phyloP scores from a whole-genome alignment of 257 asterid species.

The Solanum tarapatanum region DNA sequence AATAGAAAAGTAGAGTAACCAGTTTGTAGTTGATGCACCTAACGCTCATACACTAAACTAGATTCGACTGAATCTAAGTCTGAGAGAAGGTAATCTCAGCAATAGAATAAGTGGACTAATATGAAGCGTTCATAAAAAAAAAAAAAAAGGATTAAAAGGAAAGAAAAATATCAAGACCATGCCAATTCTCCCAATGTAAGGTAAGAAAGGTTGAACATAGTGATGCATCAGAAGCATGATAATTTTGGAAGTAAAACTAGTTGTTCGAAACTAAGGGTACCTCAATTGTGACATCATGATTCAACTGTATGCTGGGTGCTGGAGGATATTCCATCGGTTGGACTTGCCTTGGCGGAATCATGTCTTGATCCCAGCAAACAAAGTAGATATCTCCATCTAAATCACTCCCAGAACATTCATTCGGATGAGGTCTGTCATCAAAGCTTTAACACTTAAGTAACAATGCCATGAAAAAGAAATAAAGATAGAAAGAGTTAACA shows the following conservation, averaged over 20 bases:
- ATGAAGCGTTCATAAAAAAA: too few species aligned
- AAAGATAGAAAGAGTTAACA: neutral
- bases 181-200: too few species aligned
- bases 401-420: constrained; percentile 97
- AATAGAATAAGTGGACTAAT: neutral
- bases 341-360: constrained; percentile 45
- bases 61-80: neutral
- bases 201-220: neutral
- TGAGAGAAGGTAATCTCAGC: neutral
- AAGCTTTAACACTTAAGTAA: neutral
- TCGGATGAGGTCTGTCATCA: constrained; percentile 75
- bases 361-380: constrained; percentile 78
- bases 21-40: neutral
- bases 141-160: too few species aligned
- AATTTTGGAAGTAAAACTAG: neutral
- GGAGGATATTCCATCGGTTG: constrained; percentile 67
- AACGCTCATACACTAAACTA: neutral
- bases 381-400: constrained; percentile 93
- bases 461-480: neutral
- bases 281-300: constrained; percentile 75
- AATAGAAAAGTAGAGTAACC: neutral
- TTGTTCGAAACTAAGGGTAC: constrained; percentile 13
- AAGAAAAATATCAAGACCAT: too few species aligned
- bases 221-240: neutral
- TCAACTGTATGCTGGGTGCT: constrained; percentile 38